phyloP scores from a whole-genome alignment of 73 alveolate species.

The Uronychia setigera region DNA sequence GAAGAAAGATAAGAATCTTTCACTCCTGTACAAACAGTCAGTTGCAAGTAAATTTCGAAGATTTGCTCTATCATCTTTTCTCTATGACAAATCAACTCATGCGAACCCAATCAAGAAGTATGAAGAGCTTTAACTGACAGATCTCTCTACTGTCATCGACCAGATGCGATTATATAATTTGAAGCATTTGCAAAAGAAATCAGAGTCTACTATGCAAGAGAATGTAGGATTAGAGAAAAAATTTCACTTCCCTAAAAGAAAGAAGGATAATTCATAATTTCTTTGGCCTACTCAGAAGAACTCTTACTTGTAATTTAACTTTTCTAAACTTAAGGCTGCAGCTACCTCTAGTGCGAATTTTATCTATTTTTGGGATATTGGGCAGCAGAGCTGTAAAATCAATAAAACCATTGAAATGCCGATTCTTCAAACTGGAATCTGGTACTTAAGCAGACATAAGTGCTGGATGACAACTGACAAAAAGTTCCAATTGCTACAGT shows the following conservation, averaged over 20 bases:
- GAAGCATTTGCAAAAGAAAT: slow-evolving; percentile 23
- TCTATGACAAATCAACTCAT: slow-evolving; percentile 46
- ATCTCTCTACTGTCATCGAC: background rate
- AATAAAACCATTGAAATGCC: slow-evolving; percentile 67
- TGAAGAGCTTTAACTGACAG: background rate
- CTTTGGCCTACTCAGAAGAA: slow-evolving; percentile 14
- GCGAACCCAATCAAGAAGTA: background rate
- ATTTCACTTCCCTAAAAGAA: slow-evolving; percentile 1
- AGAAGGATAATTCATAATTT: slow-evolving; percentile 15
- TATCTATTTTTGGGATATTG: slow-evolving; percentile 72
- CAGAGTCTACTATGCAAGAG: slow-evolving; percentile 7
- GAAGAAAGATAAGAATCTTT: slow-evolving; percentile 3
- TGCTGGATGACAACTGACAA: slow-evolving; percentile 91
- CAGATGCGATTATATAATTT: slow-evolving; percentile 5
- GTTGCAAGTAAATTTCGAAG: background rate
- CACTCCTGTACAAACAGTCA: slow-evolving; percentile 1
- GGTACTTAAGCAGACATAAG: slow-evolving; percentile 94
- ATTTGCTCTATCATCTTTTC: slow-evolving; percentile 19
- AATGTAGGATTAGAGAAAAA: slow-evolving; percentile 10
- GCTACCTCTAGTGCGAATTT: slow-evolving; percentile 73
- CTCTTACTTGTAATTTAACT: background rate
- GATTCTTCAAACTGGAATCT: slow-evolving; percentile 79
- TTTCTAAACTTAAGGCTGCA: background rate
- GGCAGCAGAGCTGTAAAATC: slow-evolving; percentile 55
- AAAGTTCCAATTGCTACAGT: slow-evolving; percentile 64